Conservation (phyloP, 768 basidiomycete genomes). For the Mycena alexandri region DNA sequence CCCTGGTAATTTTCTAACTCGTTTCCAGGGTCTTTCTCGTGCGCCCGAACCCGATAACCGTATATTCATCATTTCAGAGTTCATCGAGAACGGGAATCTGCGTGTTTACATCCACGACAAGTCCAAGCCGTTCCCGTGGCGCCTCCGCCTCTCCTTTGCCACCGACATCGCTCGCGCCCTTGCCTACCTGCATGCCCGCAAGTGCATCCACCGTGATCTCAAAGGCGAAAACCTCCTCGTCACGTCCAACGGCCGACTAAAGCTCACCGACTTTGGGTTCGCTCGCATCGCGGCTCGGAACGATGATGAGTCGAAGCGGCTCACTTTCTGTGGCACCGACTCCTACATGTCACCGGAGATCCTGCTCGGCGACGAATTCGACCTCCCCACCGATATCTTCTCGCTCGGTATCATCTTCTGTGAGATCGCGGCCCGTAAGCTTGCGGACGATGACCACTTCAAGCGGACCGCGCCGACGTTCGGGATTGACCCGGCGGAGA, state of each 20-base stretch:
- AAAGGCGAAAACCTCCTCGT: slow-evolving; percentile 99
- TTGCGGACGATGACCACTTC: slow-evolving; percentile 87
- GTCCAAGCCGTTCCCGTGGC: slow-evolving; percentile 89
- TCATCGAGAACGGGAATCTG: slow-evolving; percentile 92
- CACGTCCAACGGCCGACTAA: slow-evolving; percentile 92
- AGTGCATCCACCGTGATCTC: slow-evolving; percentile 90
- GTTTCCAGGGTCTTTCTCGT: slow-evolving; percentile 90
- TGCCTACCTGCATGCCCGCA: slow-evolving; percentile 96
- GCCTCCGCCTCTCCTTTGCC: slow-evolving; percentile 93
- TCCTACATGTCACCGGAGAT: slow-evolving; percentile 99
- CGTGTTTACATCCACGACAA: slow-evolving; percentile 92
- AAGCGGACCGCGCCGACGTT: slow-evolving; percentile 86
- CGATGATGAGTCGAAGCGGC: slow-evolving; percentile 87
- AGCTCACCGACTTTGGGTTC: slow-evolving; percentile 99
- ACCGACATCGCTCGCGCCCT: slow-evolving; percentile 94
- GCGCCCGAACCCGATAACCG: slow-evolving; percentile 84
- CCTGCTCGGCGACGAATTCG: slow-evolving; percentile 90
- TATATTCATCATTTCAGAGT: slow-evolving; percentile 96
- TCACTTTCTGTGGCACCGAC: slow-evolving; percentile 91
- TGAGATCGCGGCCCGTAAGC: slow-evolving; percentile 85
- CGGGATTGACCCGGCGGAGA: slow-evolving; percentile 81
- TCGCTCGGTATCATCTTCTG: slow-evolving; percentile 94
- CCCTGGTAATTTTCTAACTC: slow-evolving; percentile 91
- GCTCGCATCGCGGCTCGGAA: slow-evolving; percentile 94
- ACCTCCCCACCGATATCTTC: slow-evolving; percentile 94